A percentile compares a stretch with the other conserved stretches of the same genome.
Evolutionary conservation across 306 rosid genomes (phyloP).

Genomic region (Ceratonia siliqua): DNA sequence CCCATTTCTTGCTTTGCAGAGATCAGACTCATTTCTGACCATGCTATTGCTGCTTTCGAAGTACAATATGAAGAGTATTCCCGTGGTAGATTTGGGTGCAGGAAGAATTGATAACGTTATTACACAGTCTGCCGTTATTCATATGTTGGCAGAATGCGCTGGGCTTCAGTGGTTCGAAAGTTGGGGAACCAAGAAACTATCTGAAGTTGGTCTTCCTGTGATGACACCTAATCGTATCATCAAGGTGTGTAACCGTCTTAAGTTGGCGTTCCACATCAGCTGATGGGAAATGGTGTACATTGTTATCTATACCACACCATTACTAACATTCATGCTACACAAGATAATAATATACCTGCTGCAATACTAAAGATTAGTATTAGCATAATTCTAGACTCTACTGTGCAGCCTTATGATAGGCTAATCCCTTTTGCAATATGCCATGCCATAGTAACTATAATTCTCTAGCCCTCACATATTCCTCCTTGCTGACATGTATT

Average conservation of each 20-base stretch:
- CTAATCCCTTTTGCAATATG: not conserved
- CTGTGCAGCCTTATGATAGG: not conserved
- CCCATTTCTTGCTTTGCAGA: slow-evolving; percentile 86
- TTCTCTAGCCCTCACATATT: not conserved
- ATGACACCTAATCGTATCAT: slow-evolving; percentile 55
- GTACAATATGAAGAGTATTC: slow-evolving; percentile 88
- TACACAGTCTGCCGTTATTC: slow-evolving; percentile 83
- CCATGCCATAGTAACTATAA: not conserved
- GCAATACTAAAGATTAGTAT: not conserved
- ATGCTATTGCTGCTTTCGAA: slow-evolving; percentile 88
- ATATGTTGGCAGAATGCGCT: slow-evolving; percentile 84
- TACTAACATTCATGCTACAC: not conserved
- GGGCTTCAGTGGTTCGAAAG: slow-evolving; percentile 96
- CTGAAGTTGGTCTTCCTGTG: slow-evolving; percentile 76
- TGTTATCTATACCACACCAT: not conserved
- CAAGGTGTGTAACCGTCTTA: slow-evolving; percentile 50
- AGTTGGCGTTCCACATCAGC: slow-evolving; percentile 3
- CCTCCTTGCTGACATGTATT: not conserved
- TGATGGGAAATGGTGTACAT: not conserved
- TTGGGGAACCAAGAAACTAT: slow-evolving; percentile 83
- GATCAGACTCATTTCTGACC: slow-evolving; percentile 74
- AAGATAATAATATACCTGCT: not conserved
- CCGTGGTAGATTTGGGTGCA: slow-evolving; percentile 74
- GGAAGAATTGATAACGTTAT: slow-evolving; percentile 74
- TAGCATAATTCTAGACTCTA: not conserved